Conservation (phyloP, 2,329 filamentous ascomycete species). For the Venturia nashicola region DNA sequence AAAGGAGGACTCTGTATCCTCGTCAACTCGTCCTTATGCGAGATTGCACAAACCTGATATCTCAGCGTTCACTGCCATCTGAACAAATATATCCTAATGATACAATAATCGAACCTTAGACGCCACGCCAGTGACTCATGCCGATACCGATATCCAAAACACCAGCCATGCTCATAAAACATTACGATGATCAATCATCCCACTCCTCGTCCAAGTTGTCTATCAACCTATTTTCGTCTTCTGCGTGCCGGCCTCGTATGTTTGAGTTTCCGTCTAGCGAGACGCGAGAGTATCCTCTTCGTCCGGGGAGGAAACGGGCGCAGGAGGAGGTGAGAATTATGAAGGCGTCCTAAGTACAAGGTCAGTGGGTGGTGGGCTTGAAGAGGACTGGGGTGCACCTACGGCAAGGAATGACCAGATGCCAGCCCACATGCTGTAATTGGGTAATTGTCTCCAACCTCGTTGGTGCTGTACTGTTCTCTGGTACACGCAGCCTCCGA, state of each 20-base stretch:
- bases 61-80: neutral
- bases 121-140: neutral
- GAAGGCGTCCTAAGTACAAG: constrained; percentile 39
- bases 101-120: neutral
- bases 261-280: constrained; percentile 26
- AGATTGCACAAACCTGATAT: neutral
- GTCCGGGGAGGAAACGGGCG: constrained; percentile 49
- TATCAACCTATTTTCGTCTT: constrained; percentile 88
- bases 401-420: constrained; percentile 77
- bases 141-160: neutral
- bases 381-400: constrained; percentile 18
- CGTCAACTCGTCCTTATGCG: neutral
- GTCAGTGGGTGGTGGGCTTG: neutral
- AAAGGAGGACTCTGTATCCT: neutral
- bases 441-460: constrained; percentile 90
- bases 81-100: neutral
- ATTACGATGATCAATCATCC: constrained; percentile 50
- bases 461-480: constrained; percentile 86
- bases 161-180: neutral
- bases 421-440: constrained; percentile 85
- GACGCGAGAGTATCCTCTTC: constrained; percentile 56
- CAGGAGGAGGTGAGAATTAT: constrained; percentile 59
- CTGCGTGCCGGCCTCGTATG: constrained; percentile 37
- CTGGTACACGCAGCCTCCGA: constrained; percentile 92
- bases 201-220: constrained; percentile 95